A percentile compares a stretch with the other conserved stretches of the same genome.
Evolutionary conservation across 768 basidiomycete species (phyloP).

Genomic region (Leccinellum albellum): DNA sequence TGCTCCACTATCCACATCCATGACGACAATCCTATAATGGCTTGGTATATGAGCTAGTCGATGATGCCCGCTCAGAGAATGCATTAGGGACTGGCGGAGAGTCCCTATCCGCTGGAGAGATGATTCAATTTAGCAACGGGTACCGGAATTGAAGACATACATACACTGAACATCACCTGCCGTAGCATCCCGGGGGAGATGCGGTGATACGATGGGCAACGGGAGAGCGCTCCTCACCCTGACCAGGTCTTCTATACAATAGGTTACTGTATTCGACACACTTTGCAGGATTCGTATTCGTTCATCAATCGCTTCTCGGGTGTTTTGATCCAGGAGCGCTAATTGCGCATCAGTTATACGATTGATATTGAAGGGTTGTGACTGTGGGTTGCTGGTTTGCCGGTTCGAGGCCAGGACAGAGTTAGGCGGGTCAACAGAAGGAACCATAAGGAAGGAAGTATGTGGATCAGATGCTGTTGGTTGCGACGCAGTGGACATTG

Average conservation of each 20-base stretch:
- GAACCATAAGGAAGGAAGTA: constrained; percentile 4
- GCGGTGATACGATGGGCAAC: constrained; percentile 10
- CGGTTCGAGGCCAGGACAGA: neutral
- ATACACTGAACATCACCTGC: constrained; percentile 10
- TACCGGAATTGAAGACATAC: neutral
- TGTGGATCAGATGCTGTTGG: constrained; percentile 4
- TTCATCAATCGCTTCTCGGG: constrained; percentile 82
- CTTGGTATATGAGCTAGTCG: neutral
- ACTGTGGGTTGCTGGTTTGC: constrained; percentile 12
- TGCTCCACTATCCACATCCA: neutral
- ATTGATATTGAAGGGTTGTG: constrained; percentile 33
- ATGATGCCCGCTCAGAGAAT: neutral
- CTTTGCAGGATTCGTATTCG: constrained; percentile 74
- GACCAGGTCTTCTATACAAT: constrained; percentile 76
- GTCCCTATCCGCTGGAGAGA: neutral
- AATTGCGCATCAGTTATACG: constrained; percentile 52
- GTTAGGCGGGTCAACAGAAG: neutral
- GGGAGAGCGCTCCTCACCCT: constrained; percentile 69
- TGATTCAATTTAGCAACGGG: neutral
- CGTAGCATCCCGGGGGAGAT: constrained; percentile 11
- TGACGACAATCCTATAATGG: constrained; percentile 1
- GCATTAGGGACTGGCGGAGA: neutral
- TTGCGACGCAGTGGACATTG: neutral
- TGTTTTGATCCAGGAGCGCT: constrained; percentile 57
- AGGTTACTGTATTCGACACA: constrained; percentile 69